Evolutionary conservation across 495 filamentous ascomycete species (phyloP).

Genomic region (Penicillium parvum): DNA sequence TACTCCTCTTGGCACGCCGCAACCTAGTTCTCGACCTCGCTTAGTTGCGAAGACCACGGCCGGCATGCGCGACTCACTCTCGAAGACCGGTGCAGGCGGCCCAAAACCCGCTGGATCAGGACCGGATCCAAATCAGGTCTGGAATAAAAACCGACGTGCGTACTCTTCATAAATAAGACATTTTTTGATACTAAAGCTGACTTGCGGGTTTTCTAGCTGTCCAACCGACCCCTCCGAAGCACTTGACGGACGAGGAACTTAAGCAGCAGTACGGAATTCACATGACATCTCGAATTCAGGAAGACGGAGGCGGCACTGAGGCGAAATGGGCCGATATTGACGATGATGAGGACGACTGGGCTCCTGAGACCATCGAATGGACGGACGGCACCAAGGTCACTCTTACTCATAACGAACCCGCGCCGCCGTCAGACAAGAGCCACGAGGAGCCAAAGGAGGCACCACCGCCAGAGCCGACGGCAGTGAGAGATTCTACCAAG

Average conservation of each 20-base stretch:
- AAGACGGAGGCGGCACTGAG: constrained; percentile 76
- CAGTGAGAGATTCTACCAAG: constrained; percentile 28
- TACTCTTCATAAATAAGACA: constrained; percentile 10
- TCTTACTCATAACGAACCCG: constrained; percentile 51
- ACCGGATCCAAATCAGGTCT: constrained; percentile 74
- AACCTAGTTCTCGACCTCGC: constrained; percentile 50
- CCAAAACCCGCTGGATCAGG: constrained; percentile 46
- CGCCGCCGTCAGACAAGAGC: constrained; percentile 21
- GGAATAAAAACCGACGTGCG: constrained; percentile 97
- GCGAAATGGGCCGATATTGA: constrained; percentile 98
- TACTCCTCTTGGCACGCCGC: constrained; percentile 38
- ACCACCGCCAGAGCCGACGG: constrained; percentile 19
- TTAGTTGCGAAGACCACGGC: constrained; percentile 64
- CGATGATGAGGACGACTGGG: constrained; percentile 98
- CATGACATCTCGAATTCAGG: constrained; percentile 82
- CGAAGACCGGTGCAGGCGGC: constrained; percentile 42
- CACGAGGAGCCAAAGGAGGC: constrained; percentile 24
- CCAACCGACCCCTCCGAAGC: constrained; percentile 76
- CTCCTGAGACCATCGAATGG: constrained; percentile 93
- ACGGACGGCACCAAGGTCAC: constrained; percentile 93
- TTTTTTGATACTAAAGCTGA: constrained; percentile 21
- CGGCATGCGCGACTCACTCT: constrained; percentile 49
- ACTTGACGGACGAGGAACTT: constrained; percentile 94
- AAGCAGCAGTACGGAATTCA: constrained; percentile 96
- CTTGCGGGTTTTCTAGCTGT: constrained; percentile 50